Evolutionary conservation across 169 alveolate genomes (phyloP).

Genomic region (Cryptosporidium sp.): DNA sequence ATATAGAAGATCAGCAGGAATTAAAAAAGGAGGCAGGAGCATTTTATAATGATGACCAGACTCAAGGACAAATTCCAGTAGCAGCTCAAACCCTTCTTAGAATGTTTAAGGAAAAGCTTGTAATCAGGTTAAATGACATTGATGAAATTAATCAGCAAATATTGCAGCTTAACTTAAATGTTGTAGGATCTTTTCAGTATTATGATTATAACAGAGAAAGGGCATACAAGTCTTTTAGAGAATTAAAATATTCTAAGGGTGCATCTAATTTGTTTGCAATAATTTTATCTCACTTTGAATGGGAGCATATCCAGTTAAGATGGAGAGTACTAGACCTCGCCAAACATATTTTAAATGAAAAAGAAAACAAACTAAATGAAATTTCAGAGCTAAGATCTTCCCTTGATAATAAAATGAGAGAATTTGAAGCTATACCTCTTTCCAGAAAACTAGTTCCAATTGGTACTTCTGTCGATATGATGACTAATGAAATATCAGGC

Average conservation of each 20-base stretch:
- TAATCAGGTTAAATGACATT: slow-evolving; percentile 25
- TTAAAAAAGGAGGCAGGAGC: slow-evolving; percentile 28
- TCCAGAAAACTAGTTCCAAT: slow-evolving; percentile 44
- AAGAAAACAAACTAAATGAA: slow-evolving; percentile 29
- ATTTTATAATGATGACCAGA: slow-evolving; percentile 44
- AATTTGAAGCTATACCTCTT: slow-evolving; percentile 51
- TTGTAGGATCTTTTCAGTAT: slow-evolving; percentile 53
- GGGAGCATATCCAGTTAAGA: slow-evolving; percentile 69
- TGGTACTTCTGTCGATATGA: slow-evolving; percentile 25
- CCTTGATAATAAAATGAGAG: slow-evolving; percentile 34
- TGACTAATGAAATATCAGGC: slow-evolving; percentile 14
- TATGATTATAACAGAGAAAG: slow-evolving; percentile 61
- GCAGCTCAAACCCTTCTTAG: slow-evolving; percentile 43
- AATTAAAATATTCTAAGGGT: slow-evolving; percentile 5
- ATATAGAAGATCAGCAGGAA: slow-evolving; percentile 33
- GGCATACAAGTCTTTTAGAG: slow-evolving; percentile 34
- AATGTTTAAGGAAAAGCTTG: slow-evolving; percentile 41
- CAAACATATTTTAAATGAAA: slow-evolving; percentile 19
- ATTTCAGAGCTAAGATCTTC: slow-evolving; percentile 26
- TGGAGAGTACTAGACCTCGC: slow-evolving; percentile 40
- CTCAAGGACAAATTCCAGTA: slow-evolving; percentile 37
- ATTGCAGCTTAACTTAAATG: slow-evolving; percentile 37
- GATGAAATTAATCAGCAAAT: slow-evolving; percentile 43
- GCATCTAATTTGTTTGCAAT: slow-evolving; percentile 27
- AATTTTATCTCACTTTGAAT: slow-evolving; percentile 60